phyloP scores from a whole-genome alignment of 2,329 filamentous ascomycete species.

The Microsporum audouinii region DNA sequence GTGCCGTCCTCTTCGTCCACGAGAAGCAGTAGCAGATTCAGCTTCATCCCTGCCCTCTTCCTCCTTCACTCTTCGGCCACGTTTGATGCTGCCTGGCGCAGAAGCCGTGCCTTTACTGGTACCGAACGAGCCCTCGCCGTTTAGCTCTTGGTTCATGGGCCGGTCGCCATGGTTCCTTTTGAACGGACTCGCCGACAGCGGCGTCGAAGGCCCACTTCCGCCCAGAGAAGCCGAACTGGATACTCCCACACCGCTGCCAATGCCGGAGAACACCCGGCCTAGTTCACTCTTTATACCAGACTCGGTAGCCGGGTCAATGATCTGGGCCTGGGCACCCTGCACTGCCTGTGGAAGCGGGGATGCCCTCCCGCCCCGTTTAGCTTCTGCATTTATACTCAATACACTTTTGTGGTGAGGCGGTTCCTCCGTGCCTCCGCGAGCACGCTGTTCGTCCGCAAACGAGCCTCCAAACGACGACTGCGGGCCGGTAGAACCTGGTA shows the following conservation, averaged over 20 bases:
- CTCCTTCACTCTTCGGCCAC: constrained; percentile 60
- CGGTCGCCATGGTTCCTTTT: constrained; percentile 36
- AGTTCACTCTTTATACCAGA: constrained; percentile 91
- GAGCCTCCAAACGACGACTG: constrained; percentile 14
- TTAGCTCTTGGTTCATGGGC: constrained; percentile 5
- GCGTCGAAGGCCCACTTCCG: constrained; percentile 44
- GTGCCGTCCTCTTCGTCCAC: constrained; percentile 47
- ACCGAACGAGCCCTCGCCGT: not conserved
- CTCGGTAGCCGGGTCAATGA: constrained; percentile 69
- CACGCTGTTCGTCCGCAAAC: constrained; percentile 25
- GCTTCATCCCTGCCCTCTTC: constrained; percentile 55
- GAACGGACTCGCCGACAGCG: constrained; percentile 42
- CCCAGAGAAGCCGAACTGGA: constrained; percentile 38
- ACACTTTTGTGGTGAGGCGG: constrained; percentile 54
- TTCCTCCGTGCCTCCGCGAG: constrained; percentile 41
- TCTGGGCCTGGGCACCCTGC: constrained; percentile 85
- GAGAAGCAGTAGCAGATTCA: constrained; percentile 54
- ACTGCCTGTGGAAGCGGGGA: constrained; percentile 89
- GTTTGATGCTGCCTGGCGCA: constrained; percentile 41
- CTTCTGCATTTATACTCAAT: constrained; percentile 60
- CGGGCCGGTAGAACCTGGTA: constrained; percentile 21
- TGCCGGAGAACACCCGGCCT: constrained; percentile 89
- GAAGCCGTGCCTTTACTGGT: not conserved
- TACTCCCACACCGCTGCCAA: constrained; percentile 57
- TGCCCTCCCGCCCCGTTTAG: constrained; percentile 68